phyloP scores from a whole-genome alignment of 164 flowering plant genomes.

The Liquidambar formosana region DNA sequence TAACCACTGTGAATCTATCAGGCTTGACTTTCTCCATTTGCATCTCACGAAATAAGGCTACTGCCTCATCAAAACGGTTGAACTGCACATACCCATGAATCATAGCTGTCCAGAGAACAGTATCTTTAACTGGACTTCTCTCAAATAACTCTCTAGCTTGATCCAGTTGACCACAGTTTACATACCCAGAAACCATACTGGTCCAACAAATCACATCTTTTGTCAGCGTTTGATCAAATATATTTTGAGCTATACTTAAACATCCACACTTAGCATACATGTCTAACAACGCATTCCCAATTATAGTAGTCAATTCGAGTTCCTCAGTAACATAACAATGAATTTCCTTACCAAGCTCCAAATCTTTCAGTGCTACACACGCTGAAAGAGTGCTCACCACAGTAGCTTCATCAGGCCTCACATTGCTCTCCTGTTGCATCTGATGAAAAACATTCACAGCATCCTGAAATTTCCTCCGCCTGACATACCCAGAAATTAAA shows the following conservation, averaged over 20 bases:
- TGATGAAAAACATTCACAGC: conserved; percentile 43
- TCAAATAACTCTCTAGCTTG: conserved; percentile 73
- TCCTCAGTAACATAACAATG: conserved; percentile 42
- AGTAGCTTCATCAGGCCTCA: conserved; percentile 65
- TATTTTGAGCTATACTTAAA: conserved; percentile 36
- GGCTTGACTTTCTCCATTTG: conserved; percentile 54
- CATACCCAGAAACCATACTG: conserved; percentile 73
- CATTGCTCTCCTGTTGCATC: conserved; percentile 36
- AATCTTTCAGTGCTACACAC: conserved; percentile 49
- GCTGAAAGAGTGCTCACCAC: conserved; percentile 73
- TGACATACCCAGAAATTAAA: conserved; percentile 58
- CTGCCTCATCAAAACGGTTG: conserved; percentile 65
- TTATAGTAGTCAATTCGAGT: conserved; percentile 42
- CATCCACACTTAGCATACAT: conserved; percentile 76
- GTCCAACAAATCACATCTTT: conserved; percentile 79
- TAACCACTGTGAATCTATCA: conserved; percentile 59
- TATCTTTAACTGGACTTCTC: conserved; percentile 56
- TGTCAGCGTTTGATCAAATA: conserved; percentile 51
- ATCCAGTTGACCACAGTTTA: conserved; percentile 53
- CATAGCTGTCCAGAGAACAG: conserved; percentile 89
- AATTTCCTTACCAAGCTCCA: conserved; percentile 70
- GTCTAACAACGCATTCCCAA: conserved; percentile 68
- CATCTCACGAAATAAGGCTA: conserved; percentile 63
- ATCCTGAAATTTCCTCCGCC: conserved; percentile 43
- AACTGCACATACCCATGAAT: conserved; percentile 81